Evolutionary conservation across 2,329 filamentous ascomycete genomes (phyloP), one percentile per base, ranked within the genome.

Genomic region (Epichloe hybrida): DNA sequence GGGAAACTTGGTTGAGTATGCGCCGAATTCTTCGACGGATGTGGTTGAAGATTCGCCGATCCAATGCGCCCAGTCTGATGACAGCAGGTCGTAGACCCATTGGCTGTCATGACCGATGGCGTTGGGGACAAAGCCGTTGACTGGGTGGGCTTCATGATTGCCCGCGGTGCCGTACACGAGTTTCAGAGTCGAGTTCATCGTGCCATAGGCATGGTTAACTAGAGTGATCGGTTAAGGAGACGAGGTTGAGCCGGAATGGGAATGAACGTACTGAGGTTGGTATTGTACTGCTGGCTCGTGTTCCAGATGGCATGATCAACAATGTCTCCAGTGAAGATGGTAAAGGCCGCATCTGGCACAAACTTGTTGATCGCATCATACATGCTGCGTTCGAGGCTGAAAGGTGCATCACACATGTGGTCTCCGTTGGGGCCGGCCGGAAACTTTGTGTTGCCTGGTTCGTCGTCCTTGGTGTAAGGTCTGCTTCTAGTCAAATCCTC

Each of bases 321-420:
- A 31, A 81, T 69, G 53, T 81, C 78, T 5, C 79, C 79, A 0
- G 78, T 81, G 62, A 79, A 81, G 47, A 81, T 68, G n/a, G 71
- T 66, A 53, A 81, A 78, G 2, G 69, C 67, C 0, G 74, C 70
- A 52, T 76, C 65, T 1, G 70, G 71, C 0, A 67, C 70, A 13
- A 75, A 54, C 7, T 64, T 55, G 44, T 65, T 67, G 56, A 81
- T 78, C 9, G 72, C 71, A 0, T 69, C 65, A 54, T 78, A 72
- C 73, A 80, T 73, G 64, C 75, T 80, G 48, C 74, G 60, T 56
- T 80, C 75, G 1, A 81, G 66, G 15, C 60, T 65, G 13, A 70
- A 53, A 0, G 77, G 78, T 0, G 69, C 60, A 56, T 80, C 77
- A 52, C 77, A 80, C 3, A 72, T 70, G 45, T 73, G 66, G 48